Evolutionary conservation across 2,329 filamentous ascomycete species (phyloP).

Genomic region (Trichoderma aggressivum): DNA sequence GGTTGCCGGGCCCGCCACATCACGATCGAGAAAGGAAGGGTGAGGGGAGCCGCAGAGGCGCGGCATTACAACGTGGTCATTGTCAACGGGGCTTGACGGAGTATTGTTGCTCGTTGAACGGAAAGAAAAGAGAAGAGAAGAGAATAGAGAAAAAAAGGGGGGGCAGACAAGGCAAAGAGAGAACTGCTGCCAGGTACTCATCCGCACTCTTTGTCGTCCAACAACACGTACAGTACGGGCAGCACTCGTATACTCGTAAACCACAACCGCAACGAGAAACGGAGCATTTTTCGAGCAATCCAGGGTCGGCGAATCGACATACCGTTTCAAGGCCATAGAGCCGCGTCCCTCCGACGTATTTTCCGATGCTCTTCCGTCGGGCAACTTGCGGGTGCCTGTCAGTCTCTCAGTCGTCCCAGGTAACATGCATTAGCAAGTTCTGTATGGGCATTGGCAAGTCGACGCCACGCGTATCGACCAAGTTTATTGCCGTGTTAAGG

Average conservation of each 20-base stretch:
- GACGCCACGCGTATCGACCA: slow-evolving; percentile 13
- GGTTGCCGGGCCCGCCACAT: slow-evolving; percentile 3
- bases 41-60: background rate
- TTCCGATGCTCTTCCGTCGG: slow-evolving; percentile 11
- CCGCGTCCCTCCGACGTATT: slow-evolving; percentile 7
- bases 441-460: background rate
- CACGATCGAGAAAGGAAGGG: background rate
- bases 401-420: background rate
- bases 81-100: background rate
- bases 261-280: background rate
- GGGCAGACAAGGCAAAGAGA: background rate
- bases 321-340: background rate
- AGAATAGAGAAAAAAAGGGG: background rate
- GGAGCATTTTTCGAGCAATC: background rate
- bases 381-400: slow-evolving; percentile 1
- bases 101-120: background rate
- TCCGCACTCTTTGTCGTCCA: background rate
- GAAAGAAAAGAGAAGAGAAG: background rate
- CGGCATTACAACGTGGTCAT: background rate
- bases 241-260: background rate
- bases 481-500: slow-evolving; percentile 14
- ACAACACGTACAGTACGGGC: background rate
- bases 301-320: slow-evolving; percentile 12
- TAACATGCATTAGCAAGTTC: slow-evolving; percentile 3
- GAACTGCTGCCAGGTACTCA: background rate